Percentiles rank a stretch among this genome's conserved stretches.
Evolutionary conservation across 2,329 filamentous ascomycete species (phyloP).

Genomic region (Botrytis galanthina): DNA sequence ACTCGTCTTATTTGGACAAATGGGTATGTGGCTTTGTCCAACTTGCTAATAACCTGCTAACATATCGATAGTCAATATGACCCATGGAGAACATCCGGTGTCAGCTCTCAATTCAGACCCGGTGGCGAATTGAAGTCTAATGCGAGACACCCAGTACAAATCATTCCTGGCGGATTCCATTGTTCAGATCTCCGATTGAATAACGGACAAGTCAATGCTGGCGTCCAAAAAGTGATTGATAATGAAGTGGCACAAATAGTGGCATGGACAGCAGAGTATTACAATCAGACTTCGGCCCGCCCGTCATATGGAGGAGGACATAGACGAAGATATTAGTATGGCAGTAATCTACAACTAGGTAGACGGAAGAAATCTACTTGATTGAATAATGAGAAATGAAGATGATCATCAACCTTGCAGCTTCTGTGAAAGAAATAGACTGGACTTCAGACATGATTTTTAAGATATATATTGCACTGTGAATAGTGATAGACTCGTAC

Average conservation of each 20-base stretch:
- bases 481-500: not conserved
- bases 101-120: conserved; percentile 53
- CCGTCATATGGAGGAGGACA: not conserved
- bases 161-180: conserved; percentile 55
- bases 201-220: conserved; percentile 48
- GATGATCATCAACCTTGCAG: not conserved
- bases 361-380: not conserved
- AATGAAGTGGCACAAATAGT: conserved; percentile 50
- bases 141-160: conserved; percentile 47
- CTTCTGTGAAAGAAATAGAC: not conserved
- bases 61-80: conserved; percentile 47
- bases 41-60: conserved; percentile 14
- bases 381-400: conserved; percentile 6
- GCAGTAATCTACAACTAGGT: not conserved
- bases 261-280: conserved; percentile 53
- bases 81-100: conserved; percentile 56
- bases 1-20: conserved; percentile 58
- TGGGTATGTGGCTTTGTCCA: conserved; percentile 40
- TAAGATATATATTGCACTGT: not conserved
- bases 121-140: conserved; percentile 52
- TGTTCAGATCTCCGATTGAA: conserved; percentile 51
- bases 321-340: conserved; percentile 13
- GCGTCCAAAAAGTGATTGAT: conserved; percentile 50
- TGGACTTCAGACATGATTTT: not conserved
- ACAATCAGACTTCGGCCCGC: not conserved